Base-by-base conservation (phyloP, 2,329 filamentous ascomycete species). In the Mycosphaerella arachidis region DNA sequence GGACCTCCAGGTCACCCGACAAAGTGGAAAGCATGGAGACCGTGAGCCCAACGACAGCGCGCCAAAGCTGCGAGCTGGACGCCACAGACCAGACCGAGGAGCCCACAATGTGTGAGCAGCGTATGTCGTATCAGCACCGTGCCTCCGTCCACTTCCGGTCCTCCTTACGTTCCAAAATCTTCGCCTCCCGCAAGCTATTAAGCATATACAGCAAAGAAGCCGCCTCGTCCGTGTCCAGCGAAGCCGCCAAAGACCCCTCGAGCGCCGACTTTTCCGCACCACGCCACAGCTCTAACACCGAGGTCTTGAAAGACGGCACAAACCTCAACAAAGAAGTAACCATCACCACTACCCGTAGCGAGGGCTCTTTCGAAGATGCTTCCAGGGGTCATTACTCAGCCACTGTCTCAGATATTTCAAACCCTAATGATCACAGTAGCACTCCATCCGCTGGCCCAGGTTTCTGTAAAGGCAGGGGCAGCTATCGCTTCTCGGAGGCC, bases 201-300 rank as follows among this genome's bases (percentile, higher is more conserved):
- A 46, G 48, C 33, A 33, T 35, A n/a, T 46, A 46, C 24, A 57
- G 56, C 48, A 57, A 57, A 31, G 48, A 45, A 46, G 48, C 37
- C 13, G 48, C 50, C 6, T 35, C 50, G n/a, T 30, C 27, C 20
- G 9, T 29, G 3, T 29, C 31, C 24, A 31, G 27, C 6, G 48
- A 57, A 35, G 56, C 52, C 35, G 48, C 24, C 18, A 31, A 50
- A 18, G 46, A 37, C 24, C 30, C 20, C 33, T 29, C 43, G 30
- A 48, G 52, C 48, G 48, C 27, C 18, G 31, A 31, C 2, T 46
- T 48, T 2, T 52, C 50, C 13, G 50, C 50, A 16, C 50, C 50
- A 52, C 56, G 56, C 20, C 40, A 20, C 35, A 57, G 56, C 56
- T n/a, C 48, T 24, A 57, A 46, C 33, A 50, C 33, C 35, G 56